Evolutionary conservation across 805 yeast genomes (phyloP).

Genomic region (Wickerhamomyces subpelliculosus): DNA sequence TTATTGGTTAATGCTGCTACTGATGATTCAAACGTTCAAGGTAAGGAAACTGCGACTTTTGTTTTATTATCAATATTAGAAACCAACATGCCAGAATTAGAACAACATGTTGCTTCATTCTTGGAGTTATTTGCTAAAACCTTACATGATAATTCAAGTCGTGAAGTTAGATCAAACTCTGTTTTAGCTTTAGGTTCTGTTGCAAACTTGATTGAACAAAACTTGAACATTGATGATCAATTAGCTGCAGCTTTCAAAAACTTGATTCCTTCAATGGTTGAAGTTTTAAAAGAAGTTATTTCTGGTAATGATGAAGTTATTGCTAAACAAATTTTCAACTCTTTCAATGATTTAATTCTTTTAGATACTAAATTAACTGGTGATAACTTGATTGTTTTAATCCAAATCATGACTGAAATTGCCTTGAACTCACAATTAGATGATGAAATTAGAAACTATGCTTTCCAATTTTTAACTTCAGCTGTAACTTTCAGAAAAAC

Average conservation of each 20-base stretch:
- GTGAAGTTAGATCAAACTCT: constrained; percentile 75
- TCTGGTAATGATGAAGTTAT: constrained; percentile 62
- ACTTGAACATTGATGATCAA: constrained; percentile 37
- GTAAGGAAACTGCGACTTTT: constrained; percentile 79
- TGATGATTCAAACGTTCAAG: constrained; percentile 39
- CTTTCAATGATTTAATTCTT: constrained; percentile 71
- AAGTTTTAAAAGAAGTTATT: constrained; percentile 70
- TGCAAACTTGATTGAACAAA: constrained; percentile 60
- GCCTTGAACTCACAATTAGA: constrained; percentile 60
- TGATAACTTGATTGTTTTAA: constrained; percentile 58
- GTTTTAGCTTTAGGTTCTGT: constrained; percentile 70
- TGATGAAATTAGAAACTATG: constrained; percentile 76
- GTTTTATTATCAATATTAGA: constrained; percentile 75
- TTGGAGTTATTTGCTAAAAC: constrained; percentile 65
- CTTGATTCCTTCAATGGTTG: constrained; percentile 73
- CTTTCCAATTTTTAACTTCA: constrained; percentile 77
- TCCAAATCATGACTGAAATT: constrained; percentile 70
- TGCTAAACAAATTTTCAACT: constrained; percentile 73
- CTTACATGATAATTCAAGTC: constrained; percentile 50
- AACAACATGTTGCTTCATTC: constrained; percentile 56
- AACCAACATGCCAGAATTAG: constrained; percentile 51
- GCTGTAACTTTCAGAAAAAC: constrained; percentile 75
- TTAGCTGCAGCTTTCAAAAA: constrained; percentile 49
- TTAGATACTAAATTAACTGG: constrained; percentile 77
- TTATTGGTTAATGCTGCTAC: constrained; percentile 62